A percentile compares a stretch with the other conserved stretches of the same genome.
phyloP scores from a whole-genome alignment of 495 filamentous ascomycete genomes.

The Penicillium pancosmium region DNA sequence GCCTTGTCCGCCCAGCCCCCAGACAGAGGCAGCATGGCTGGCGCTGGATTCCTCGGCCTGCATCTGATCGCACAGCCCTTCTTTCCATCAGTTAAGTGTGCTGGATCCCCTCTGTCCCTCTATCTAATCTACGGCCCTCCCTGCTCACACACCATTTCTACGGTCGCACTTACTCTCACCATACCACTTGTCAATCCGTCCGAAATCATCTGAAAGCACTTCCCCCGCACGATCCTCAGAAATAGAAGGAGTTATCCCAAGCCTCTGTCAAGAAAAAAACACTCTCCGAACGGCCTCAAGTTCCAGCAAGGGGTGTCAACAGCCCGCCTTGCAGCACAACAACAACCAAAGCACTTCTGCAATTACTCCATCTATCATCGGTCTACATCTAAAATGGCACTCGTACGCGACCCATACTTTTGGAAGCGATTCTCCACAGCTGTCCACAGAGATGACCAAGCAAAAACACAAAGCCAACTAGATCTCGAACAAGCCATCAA shows the following conservation, averaged over 20 bases:
- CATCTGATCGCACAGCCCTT: constrained; percentile 14
- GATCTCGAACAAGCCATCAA: constrained; percentile 19
- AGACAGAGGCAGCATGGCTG: not conserved
- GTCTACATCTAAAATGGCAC: constrained; percentile 27
- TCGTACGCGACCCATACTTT: constrained; percentile 61
- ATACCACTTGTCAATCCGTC: not conserved
- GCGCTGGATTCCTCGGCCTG: constrained; percentile 16
- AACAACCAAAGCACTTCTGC: not conserved
- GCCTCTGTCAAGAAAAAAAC: too few relatives aligned
- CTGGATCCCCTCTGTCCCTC: not conserved
- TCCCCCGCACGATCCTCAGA: too few relatives aligned
- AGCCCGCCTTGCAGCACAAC: not conserved
- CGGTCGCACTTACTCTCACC: not conserved
- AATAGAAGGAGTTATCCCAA: too few relatives aligned
- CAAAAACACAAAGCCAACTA: constrained; percentile 16
- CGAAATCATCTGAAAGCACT: not conserved
- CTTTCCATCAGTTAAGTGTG: constrained; percentile 21
- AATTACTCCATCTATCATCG: not conserved
- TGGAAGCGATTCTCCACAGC: constrained; percentile 66
- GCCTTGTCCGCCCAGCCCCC: constrained; percentile 10
- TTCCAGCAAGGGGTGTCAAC: too few relatives aligned
- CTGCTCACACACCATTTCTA: not conserved
- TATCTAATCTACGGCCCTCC: constrained; percentile 6
- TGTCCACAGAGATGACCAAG: constrained; percentile 52
- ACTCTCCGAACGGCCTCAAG: too few relatives aligned